Base-by-base conservation (phyloP, 129 eudicot genomes). In the Lactuca sativa region DNA sequence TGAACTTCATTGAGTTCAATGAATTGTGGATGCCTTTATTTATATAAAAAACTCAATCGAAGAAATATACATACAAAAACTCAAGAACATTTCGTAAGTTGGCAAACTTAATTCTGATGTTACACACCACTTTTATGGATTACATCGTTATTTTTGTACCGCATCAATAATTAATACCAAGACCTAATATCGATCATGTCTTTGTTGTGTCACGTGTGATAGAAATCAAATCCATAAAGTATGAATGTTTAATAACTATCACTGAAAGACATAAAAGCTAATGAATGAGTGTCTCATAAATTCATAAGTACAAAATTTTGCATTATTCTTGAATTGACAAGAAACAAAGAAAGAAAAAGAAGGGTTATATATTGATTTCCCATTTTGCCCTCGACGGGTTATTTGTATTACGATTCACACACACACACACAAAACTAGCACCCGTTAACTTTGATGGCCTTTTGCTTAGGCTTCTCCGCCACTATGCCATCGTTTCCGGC, bases 401-500 rank as follows among this genome's bases (percentile, higher is more conserved):
- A 47, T 47, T 47, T 47, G 52, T 47, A 47, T 47, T 11, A 47
- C 52, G 15, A 47, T 47, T 47, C 52, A 47, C 52, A 47, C 15
- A 3, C 15, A 47, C n/a, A 12, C 15, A 62, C 52, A 62, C 33
- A 10, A 59, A 66, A 56, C 77, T 67, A 82, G 78, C 90, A 82
- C 9, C 90, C 86, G 88, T 82, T 82, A 10, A 84, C 78, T 54
- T 87, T 80, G 59, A 74, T 61, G 3, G 87, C 69, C 60, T 77
- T 82, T 30, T 47, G 36, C 53, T 64, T 69, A 62, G 85, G 49
- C 48, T 80, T 81, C 30, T 79, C 85, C 33, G 79, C 31, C 14
- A 84, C 90, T 6, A 72, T 79, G 51, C 95, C 95, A 71, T 88
- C 95, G 59, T 80, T 88, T 37, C 90, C 95, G 10, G 90, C 90